Evolutionary conservation across 352 stramenopile species (phyloP).

Genomic region (Saprolegnia parasitica): DNA sequence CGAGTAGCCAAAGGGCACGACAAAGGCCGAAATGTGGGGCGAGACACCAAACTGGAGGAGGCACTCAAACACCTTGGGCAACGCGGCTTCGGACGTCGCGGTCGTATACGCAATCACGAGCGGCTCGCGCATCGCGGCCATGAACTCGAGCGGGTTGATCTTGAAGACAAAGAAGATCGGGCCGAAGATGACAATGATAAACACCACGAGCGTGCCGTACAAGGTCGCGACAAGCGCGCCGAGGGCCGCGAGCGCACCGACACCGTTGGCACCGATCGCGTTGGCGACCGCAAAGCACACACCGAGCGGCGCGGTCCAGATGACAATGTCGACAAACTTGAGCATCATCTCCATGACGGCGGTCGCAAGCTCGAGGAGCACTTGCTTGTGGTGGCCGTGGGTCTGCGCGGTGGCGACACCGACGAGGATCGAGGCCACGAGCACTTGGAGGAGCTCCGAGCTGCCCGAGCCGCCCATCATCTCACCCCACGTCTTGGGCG

Average conservation of each 20-base stretch:
- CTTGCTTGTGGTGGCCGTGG: conserved; percentile 35
- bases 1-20: conserved; percentile 58
- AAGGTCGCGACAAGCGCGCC: conserved; percentile 41
- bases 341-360: conserved; percentile 63
- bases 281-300: conserved; percentile 53
- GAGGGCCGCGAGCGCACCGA: conserved; percentile 39
- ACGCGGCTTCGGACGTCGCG: conserved; percentile 44
- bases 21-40: conserved; percentile 45
- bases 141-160: conserved; percentile 44
- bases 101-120: conserved; percentile 57
- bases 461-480: conserved; percentile 58
- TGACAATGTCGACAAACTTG: conserved; percentile 60
- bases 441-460: conserved; percentile 54
- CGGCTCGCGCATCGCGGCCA: conserved; percentile 45
- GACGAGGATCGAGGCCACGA: conserved; percentile 44
- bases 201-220: conserved; percentile 46
- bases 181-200: conserved; percentile 49
- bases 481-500: conserved; percentile 59
- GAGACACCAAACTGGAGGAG: conserved; percentile 50
- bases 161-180: conserved; percentile 43
- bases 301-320: conserved; percentile 52
- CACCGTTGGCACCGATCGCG: conserved; percentile 43
- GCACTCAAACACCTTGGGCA: conserved; percentile 55
- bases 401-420: conserved; percentile 40
- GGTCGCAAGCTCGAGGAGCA: conserved; percentile 41